Base-by-base conservation (phyloP, 306 rosid species). In the Acacia confusa region DNA sequence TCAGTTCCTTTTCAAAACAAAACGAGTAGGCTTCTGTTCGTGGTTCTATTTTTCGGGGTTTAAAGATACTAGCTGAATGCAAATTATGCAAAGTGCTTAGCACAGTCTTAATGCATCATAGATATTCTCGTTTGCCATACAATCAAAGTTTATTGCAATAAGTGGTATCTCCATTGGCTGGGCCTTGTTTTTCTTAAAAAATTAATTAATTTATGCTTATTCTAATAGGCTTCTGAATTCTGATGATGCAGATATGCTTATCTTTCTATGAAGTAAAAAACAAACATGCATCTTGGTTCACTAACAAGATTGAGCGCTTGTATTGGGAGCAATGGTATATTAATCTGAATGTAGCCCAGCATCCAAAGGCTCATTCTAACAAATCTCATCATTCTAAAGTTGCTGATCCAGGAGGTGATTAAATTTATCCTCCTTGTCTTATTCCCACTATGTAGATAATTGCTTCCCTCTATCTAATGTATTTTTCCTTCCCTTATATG, bases 311-410 rank as follows among this genome's bases (percentile, higher is more conserved):
- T 75, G 99, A 93, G 84, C 95, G 96, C 74, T 72, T 88, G 70
- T 84, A 88, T 87, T 96, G 99, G 99, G 99, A 96, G 82, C 99
- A 93, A 75, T 96, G 99, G 99, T 89, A 91, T 87, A 88, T 96
- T 78, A 92, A 91, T 88, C 77, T 96, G 82, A 94, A 96, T 83
- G 98, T 96, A 79, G 84, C 88, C 68, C 98, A 89, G 81, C 91
- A 84, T 57, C 73, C 77, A 7, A 93, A 94, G 87, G 70, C 87
- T 47, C 88, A 85, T 84, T 88, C 97, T 78, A 76, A 86, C 85
- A 96, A 92, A 87, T 91, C 89, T 83, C 90, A 91, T 83, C 93
- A 85, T 68, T 79, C 96, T 74, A 96, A 93, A 91, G 84, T 87
- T 75, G 82, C 88, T 84, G 94, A 92, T 78, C 91, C 97, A 1